Percentiles rank a stretch among this genome's conserved stretches.
Evolutionary conservation across 805 yeast genomes (phyloP).

Genomic region (Kazachstania africana): DNA sequence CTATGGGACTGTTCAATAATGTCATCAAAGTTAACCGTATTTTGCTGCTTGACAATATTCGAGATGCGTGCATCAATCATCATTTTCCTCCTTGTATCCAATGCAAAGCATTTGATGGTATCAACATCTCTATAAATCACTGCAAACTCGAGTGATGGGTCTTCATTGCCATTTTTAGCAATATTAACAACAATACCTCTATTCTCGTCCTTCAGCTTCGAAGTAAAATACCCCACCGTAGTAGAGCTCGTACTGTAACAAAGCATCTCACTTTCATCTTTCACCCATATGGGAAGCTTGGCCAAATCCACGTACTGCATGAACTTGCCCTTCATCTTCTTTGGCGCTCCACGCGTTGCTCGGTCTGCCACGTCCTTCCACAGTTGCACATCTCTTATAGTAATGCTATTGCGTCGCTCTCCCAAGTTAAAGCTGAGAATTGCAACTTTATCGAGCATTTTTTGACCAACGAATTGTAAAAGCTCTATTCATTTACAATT

Average conservation of each 20-base stretch:
- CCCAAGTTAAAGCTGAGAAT: conserved; percentile 16
- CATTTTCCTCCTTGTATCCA: conserved; percentile 5
- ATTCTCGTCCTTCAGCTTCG: conserved; percentile 13
- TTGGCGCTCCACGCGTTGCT: not conserved
- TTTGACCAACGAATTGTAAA: too few relatives aligned
- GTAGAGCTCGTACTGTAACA: conserved; percentile 20
- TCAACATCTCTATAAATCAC: conserved; percentile 3
- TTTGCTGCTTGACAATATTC: not conserved
- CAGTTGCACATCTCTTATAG: conserved; percentile 20
- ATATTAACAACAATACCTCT: conserved; percentile 16
- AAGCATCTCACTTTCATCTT: conserved; percentile 1
- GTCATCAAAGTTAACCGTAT: conserved; percentile 8
- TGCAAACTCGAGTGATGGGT: not conserved
- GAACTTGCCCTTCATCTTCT: conserved; percentile 9
- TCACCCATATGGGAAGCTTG: conserved; percentile 21
- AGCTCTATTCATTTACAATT: too few relatives aligned
- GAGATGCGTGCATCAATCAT: conserved; percentile 6
- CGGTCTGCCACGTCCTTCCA: conserved; percentile 8
- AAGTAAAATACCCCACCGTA: conserved; percentile 17
- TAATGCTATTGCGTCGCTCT: conserved; percentile 8
- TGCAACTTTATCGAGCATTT: conserved; percentile 5
- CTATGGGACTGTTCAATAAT: conserved; percentile 13
- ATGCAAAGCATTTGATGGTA: conserved; percentile 5
- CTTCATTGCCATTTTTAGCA: not conserved
- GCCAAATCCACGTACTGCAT: conserved; percentile 13